Evolutionary conservation across 306 rosid species (phyloP).

Genomic region (Dalbergia cochinchinensis): DNA sequence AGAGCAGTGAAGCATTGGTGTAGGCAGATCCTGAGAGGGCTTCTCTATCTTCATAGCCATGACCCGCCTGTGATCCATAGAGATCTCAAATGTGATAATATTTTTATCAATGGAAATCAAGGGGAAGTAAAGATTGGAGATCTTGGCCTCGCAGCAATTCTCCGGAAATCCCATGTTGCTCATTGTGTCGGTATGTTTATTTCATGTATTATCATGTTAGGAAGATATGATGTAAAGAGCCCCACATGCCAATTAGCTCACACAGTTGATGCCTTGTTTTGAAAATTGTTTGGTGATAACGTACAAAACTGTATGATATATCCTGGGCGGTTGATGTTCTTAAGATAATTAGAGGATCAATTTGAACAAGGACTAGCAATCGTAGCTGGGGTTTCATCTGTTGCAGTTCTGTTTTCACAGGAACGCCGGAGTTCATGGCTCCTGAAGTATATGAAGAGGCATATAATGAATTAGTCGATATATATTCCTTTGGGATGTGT

Average conservation of each 20-base stretch:
- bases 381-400: constrained; percentile 41
- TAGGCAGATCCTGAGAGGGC: constrained; percentile 91
- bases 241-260: constrained; percentile 12
- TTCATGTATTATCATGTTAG: not conserved
- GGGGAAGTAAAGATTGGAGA: constrained; percentile 98
- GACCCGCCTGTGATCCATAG: constrained; percentile 97
- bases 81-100: constrained; percentile 98
- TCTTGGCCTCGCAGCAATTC: constrained; percentile 95
- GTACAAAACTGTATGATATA: constrained; percentile 13
- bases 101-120: constrained; percentile 91
- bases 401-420: constrained; percentile 51
- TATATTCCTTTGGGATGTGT: constrained; percentile 99
- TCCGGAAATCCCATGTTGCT: constrained; percentile 86
- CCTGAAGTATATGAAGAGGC: constrained; percentile 98
- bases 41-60: constrained; percentile 88
- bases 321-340: not conserved
- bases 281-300: constrained; percentile 25
- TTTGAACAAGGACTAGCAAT: not conserved
- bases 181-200: constrained; percentile 85
- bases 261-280: constrained; percentile 39
- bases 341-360: not conserved
- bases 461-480: constrained; percentile 92
- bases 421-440: constrained; percentile 99
- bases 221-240: not conserved
- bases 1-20: constrained; percentile 99